Evolutionary conservation across 768 basidiomycete species (phyloP), one percentile per base, ranked within the genome.

Genomic region (Lanmaoa pseudosensibilis): DNA sequence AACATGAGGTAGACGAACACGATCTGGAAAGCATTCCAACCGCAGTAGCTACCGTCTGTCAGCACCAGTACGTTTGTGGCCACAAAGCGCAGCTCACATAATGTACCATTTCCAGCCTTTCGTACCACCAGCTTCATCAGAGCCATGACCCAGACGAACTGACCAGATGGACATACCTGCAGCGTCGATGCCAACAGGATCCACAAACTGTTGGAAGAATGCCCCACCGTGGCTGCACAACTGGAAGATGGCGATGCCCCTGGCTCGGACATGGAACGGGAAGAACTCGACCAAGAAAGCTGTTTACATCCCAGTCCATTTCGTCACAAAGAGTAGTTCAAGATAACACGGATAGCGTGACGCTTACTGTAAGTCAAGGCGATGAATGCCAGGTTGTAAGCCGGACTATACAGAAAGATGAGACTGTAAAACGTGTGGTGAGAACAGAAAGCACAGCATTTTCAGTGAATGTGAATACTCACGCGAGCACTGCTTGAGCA

Each of bases 221-320:
- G 16, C 48, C 5, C 34, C 59, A 3, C 75, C 68, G 13, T 83
- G 80, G 44, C 77, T 73, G 67, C 80, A 83, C 75, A 77, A 82
- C 59, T 86, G 83, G 74, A 83, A 86, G 16, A 86, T 64, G 5
- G 84, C 72, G 50, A 87, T 78, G 38, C 86, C 86, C 66, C 79
- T 81, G 2, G 85, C 79, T 54, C 86, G 83, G 30, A 78, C 78
- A 58, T 83, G 80, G 73, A 76, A 87, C 0, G 86, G 85, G 75
- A 87, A 86, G 33, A 87, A 65, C 62, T 87, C 86, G n/a, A 86
- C 84, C 57, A 86, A 69, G 77, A 77, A 85, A 6, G 84, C 84
- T 84, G 60, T 34, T 39, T 18, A 27, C 23, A n/a, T 7, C 64
- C 25, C 27, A 19, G 16, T 12, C 8, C 27, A 2, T 32, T 25